Base-by-base conservation (phyloP, 2,329 filamentous ascomycete genomes). In the Microascus cirrosus region DNA sequence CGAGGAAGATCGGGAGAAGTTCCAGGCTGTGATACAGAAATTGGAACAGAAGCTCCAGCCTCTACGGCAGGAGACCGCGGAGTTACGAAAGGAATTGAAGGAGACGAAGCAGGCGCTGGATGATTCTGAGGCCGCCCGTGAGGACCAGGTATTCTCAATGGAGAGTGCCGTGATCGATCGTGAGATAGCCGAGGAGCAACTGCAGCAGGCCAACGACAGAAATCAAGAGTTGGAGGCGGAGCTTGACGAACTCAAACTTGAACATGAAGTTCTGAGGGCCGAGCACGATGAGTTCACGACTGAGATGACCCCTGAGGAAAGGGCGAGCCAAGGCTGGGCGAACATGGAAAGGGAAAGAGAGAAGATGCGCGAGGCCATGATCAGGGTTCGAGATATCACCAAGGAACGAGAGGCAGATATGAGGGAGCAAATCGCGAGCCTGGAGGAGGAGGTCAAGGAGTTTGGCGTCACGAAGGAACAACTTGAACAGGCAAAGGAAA, bases 161-260 rank as follows among this genome's bases (percentile, higher is more conserved):
- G 94, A 99, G 71, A 82, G 94, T 71, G 90, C 91, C 7, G 87
- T 89, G 0, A 76, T 99, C 28, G 94, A 99, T 68, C 84, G 90
- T 52, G 93, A 99, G 70, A 95, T 97, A 89, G 94, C 94, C 0
- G 92, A 99, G 70, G 93, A 96, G 71, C 90, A 85, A 51, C 87
- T 89, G 0, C 94, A 97, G 63, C 84, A 87, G 20, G 77, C 87
- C 55, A 94, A 91, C 68, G 80, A 82, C 1, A 92, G 99, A 67
- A 75, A 95, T 25, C 89, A 95, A 42, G 80, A 83, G 2, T 70
- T 95, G 57, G 89, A 90, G 65, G 74, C 82, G 59, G 90, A 86
- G 66, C 73, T 84, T 1, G 92, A 97, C 69, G 92, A 97, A 69
- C 76, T 95, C 8, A 85, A 94, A 64, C 76, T 96, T 11, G 93